Evolutionary conservation across 108 stramenopile genomes (phyloP).

Genomic region (Cyclotella cryptica): DNA sequence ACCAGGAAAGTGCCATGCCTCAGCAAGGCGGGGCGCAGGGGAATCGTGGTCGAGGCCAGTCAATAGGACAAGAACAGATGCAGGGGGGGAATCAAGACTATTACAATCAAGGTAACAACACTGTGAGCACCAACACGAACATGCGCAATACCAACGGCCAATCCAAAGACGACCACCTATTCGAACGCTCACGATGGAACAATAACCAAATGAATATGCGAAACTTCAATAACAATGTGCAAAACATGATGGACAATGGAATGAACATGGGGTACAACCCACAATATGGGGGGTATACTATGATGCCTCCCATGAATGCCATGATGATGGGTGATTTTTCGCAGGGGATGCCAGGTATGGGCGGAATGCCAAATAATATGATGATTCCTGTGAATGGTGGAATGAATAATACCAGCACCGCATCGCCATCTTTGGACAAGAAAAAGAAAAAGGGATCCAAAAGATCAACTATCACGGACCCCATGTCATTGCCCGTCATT

Average conservation of each 20-base stretch:
- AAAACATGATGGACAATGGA: not conserved
- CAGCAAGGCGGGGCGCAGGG: not conserved
- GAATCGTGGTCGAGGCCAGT: not conserved
- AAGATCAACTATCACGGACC: conserved; percentile 1
- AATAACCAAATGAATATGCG: conserved; percentile 13
- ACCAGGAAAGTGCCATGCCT: not conserved
- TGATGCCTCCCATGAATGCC: conserved; percentile 2
- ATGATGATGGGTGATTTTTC: conserved; percentile 4
- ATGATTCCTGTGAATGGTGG: not conserved
- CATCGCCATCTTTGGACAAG: not conserved
- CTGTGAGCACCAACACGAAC: not conserved
- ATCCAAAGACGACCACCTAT: conserved; percentile 8
- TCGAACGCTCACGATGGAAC: conserved; percentile 2
- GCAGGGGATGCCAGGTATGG: not conserved
- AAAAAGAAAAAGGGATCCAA: conserved; percentile 13
- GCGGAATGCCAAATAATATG: not conserved
- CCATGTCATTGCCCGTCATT: not conserved
- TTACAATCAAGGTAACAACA: not conserved
- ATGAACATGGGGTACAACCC: conserved; percentile 1
- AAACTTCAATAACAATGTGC: conserved; percentile 5
- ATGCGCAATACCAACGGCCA: conserved; percentile 1
- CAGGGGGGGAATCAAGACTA: not conserved
- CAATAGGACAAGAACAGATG: not conserved
- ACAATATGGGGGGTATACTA: not conserved
- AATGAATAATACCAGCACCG: not conserved